Evolutionary conservation across 164 flowering plant genomes (phyloP).

Genomic region (Vitis amurensis): DNA sequence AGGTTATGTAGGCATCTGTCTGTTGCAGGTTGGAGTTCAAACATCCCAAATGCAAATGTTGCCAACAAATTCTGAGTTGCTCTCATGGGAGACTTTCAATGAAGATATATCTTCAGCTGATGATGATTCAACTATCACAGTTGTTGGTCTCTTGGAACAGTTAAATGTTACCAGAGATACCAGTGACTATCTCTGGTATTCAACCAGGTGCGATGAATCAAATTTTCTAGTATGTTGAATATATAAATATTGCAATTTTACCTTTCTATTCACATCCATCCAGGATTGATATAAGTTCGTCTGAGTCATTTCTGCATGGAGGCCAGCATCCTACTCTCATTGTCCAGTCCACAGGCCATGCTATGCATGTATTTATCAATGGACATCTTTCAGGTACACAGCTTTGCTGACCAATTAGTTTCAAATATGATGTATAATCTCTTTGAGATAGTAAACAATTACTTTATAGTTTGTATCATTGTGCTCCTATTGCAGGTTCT

Average conservation of each 20-base stretch:
- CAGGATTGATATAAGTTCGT: constrained; percentile 45
- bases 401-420: not conserved
- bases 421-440: not conserved
- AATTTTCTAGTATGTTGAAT: not conserved
- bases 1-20: not conserved
- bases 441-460: not conserved
- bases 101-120: constrained; percentile 36
- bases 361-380: constrained; percentile 52
- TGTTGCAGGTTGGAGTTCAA: constrained; percentile 33
- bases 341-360: constrained; percentile 48
- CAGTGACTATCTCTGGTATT: constrained; percentile 62
- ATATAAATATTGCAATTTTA: not conserved
- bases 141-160: constrained; percentile 50
- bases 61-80: constrained; percentile 17
- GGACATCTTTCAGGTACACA: constrained; percentile 44
- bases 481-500: constrained; percentile 30
- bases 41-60: constrained; percentile 27
- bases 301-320: constrained; percentile 39
- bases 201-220: constrained; percentile 36
- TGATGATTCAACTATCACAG: constrained; percentile 20
- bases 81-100: constrained; percentile 36
- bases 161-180: constrained; percentile 49
- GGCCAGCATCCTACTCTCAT: constrained; percentile 34
- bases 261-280: constrained; percentile 2
- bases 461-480: not conserved